Conservation (phyloP, 225 moss, liverwort and hornwort genomes). For the Marchantia paleacea region DNA sequence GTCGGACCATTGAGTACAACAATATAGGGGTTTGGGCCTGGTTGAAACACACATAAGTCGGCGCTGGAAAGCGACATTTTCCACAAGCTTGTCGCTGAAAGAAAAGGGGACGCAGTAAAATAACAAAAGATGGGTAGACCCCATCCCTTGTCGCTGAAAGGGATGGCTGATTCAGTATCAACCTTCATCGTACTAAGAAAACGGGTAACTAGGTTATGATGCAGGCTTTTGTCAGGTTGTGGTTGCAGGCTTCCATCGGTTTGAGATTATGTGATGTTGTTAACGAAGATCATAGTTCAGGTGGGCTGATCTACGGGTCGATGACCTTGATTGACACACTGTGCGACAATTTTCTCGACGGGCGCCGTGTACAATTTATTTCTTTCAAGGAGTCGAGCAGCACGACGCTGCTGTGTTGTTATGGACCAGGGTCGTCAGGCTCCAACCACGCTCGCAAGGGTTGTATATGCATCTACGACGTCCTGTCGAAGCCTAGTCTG, state of each 20-base stretch:
- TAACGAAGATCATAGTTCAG: neutral
- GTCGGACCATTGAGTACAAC: no score
- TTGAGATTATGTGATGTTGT: neutral
- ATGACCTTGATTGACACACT: neutral
- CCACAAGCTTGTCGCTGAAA: no score
- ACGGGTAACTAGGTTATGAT: no score
- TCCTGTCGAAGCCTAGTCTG: neutral
- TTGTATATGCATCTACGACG: slow-evolving; percentile 25
- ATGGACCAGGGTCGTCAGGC: slow-evolving; percentile 4
- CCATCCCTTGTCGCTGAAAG: no score
- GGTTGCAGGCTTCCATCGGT: neutral
- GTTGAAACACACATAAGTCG: no score
- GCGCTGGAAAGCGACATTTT: no score
- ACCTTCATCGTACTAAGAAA: no score
- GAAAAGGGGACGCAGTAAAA: no score
- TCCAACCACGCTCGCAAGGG: neutral
- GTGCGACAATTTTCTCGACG: neutral
- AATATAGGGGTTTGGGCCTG: no score
- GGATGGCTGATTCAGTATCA: no score
- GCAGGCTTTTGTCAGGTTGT: neutral
- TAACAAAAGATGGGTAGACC: no score
- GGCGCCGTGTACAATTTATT: slow-evolving; percentile 14
- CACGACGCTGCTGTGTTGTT: slow-evolving; percentile 21
- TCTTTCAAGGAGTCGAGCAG: slow-evolving; percentile 13
- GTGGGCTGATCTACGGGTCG: neutral